Percentiles rank a stretch among this genome's conserved stretches.
Conservation (phyloP, 2,329 filamentous ascomycete species). For the Fusarium sp. region DNA sequence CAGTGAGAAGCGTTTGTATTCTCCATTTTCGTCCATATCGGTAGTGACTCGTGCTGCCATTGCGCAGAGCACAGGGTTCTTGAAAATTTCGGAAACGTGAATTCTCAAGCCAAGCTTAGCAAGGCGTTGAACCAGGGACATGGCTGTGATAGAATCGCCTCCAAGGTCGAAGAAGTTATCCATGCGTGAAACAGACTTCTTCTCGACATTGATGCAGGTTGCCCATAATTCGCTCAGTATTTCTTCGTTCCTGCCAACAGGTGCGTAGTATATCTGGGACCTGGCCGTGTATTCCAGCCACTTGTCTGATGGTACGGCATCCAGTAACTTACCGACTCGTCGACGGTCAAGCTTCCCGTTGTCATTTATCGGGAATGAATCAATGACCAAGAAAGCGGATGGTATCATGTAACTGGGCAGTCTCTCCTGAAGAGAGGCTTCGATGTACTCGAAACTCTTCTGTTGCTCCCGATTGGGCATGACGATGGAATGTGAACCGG, state of each 20-base stretch:
- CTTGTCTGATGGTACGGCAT: background rate
- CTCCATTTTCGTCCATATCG: background rate
- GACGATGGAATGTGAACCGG: slow-evolving; percentile 1
- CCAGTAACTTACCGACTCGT: background rate
- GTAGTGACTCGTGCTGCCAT: slow-evolving; percentile 6
- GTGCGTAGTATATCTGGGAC: slow-evolving; percentile 2
- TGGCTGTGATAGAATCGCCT: slow-evolving; percentile 11
- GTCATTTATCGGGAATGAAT: slow-evolving; percentile 2
- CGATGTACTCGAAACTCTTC: slow-evolving; percentile 5
- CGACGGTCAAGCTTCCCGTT: slow-evolving; percentile 7
- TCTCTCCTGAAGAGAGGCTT: slow-evolving; percentile 3
- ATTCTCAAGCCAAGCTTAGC: slow-evolving; percentile 1
- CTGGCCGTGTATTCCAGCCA: slow-evolving; percentile 3
- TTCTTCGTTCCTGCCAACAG: slow-evolving; percentile 4
- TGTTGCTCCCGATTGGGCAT: background rate
- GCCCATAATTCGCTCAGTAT: slow-evolving; percentile 7
- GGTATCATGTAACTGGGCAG: slow-evolving; percentile 6
- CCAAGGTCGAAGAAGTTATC: slow-evolving; percentile 9
- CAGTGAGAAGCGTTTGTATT: slow-evolving; percentile 3
- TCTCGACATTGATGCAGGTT: background rate
- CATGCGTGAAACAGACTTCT: slow-evolving; percentile 1
- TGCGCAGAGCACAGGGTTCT: background rate
- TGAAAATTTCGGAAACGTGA: slow-evolving; percentile 2
- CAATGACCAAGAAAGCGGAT: slow-evolving; percentile 9
- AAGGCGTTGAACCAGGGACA: slow-evolving; percentile 12